These are phyloP conservation scores for Podila horticola DNA, from an alignment of 192 early-diverging fungal species.

Conservation along the genomic window DNA sequence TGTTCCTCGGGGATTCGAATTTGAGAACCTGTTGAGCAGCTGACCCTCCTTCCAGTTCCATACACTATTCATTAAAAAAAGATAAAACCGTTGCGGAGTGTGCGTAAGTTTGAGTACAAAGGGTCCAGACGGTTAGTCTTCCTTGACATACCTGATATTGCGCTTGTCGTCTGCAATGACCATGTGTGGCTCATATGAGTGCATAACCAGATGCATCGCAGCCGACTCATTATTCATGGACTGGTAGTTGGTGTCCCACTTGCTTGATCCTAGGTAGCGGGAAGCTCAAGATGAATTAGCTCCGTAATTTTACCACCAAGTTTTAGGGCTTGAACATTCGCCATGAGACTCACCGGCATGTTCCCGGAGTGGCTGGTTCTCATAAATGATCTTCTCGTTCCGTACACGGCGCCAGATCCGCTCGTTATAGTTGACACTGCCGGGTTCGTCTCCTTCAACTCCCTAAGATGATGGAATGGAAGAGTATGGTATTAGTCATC, in stretches of 20 bases:
- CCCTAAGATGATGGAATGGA: no score
- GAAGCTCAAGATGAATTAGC: neutral
- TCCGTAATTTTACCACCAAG: no score
- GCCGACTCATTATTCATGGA: slow-evolving; percentile 63
- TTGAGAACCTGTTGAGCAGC: slow-evolving; percentile 72
- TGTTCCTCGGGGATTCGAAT: slow-evolving; percentile 74
- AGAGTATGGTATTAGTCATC: neutral
- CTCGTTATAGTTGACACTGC: slow-evolving; percentile 79
- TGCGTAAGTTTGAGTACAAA: no score
- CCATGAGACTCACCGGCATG: slow-evolving; percentile 56
- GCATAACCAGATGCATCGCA: slow-evolving; percentile 71
- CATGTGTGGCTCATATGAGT: slow-evolving; percentile 88
- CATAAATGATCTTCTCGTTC: slow-evolving; percentile 70
- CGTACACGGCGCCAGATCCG: slow-evolving; percentile 76
- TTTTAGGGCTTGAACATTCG: neutral
- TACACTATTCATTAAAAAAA: slow-evolving; percentile 57
- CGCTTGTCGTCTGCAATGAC: slow-evolving; percentile 79
- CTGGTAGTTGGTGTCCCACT: slow-evolving; percentile 64
- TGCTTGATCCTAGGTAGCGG: slow-evolving; percentile 56
- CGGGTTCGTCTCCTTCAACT: slow-evolving; percentile 83
- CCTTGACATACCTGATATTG: slow-evolving; percentile 65
- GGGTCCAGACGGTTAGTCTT: no score
- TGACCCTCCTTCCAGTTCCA: slow-evolving; percentile 78
- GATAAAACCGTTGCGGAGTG: no score
- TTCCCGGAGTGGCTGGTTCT: slow-evolving; percentile 60